Evolutionary conservation across 1,139 yeast genomes (phyloP).

Genomic region (Meyerozyma sp.): DNA sequence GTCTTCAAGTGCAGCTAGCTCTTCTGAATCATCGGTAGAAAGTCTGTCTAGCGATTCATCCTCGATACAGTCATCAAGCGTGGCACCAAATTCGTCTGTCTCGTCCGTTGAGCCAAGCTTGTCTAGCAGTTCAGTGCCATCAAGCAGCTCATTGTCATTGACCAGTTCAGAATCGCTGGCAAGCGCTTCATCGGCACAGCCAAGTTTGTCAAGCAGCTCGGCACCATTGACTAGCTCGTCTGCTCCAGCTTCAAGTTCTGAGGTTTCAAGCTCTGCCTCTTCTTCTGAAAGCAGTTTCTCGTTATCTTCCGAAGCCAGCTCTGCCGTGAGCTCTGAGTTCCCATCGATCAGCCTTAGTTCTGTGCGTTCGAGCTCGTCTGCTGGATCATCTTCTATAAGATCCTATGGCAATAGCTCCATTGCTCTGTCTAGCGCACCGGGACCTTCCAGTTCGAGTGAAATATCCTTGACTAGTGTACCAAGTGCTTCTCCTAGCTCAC

Average conservation of each 20-base stretch:
- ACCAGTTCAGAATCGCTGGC: not conserved
- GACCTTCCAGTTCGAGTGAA: not conserved
- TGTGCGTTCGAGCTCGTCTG: not conserved
- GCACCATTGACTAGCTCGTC: not conserved
- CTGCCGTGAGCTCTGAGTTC: not conserved
- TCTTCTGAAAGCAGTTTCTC: not conserved
- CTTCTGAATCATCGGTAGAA: not conserved
- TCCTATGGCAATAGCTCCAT: not conserved
- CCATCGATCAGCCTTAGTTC: not conserved
- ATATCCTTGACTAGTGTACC: not conserved
- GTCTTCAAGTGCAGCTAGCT: not conserved
- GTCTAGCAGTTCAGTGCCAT: not conserved
- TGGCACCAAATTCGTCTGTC: not conserved
- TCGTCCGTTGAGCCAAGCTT: not conserved
- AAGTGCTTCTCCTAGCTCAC: not conserved
- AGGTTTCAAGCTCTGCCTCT: not conserved
- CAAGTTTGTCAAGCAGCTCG: not conserved
- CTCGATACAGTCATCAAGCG: not conserved
- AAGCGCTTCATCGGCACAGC: not conserved
- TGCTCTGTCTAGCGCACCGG: not conserved
- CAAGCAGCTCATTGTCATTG: not conserved
- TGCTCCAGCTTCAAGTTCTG: not conserved
- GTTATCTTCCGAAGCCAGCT: not conserved
- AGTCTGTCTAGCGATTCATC: not conserved
- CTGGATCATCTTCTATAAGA: not conserved